Percentiles rank a stretch among this genome's conserved stretches.
Conservation (phyloP, 2,329 filamentous ascomycete species). For the Alternaria triticimaculans region DNA sequence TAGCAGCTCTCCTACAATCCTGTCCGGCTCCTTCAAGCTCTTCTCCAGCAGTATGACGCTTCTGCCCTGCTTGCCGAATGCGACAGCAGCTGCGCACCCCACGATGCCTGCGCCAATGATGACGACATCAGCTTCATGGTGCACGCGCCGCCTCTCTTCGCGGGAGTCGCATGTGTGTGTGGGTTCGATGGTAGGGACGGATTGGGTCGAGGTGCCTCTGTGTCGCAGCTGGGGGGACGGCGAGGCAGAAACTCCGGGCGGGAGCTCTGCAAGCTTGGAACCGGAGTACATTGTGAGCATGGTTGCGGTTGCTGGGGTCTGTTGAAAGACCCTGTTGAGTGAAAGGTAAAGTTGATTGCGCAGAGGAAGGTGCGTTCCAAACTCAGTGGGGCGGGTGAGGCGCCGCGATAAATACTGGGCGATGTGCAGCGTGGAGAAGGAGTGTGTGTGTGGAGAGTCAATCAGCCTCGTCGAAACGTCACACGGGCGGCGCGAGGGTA, state of each 20-base stretch:
- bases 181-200: conserved; percentile 17
- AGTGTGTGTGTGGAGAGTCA: neutral
- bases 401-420: neutral
- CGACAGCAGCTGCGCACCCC: conserved; percentile 83
- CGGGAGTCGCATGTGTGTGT: conserved; percentile 29
- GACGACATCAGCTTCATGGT: conserved; percentile 79
- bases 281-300: conserved; percentile 38
- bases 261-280: conserved; percentile 32
- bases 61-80: conserved; percentile 86
- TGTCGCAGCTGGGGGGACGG: conserved; percentile 18
- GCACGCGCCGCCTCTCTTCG: conserved; percentile 58
- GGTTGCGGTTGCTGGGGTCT: conserved; percentile 16
- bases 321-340: conserved; percentile 15
- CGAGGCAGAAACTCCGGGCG: conserved; percentile 26
- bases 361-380: neutral
- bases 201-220: conserved; percentile 20
- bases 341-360: neutral
- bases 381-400: neutral
- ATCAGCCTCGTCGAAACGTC: conserved; percentile 3
- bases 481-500: conserved; percentile 11
- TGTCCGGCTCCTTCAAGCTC: conserved; percentile 88
- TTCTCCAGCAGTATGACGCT: conserved; percentile 89
- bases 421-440: neutral
- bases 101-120: conserved; percentile 91
- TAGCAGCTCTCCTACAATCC: conserved; percentile 93